Evolutionary conservation across 2,329 filamentous ascomycete genomes (phyloP).

Genomic region (Cladosporium sp.): DNA sequence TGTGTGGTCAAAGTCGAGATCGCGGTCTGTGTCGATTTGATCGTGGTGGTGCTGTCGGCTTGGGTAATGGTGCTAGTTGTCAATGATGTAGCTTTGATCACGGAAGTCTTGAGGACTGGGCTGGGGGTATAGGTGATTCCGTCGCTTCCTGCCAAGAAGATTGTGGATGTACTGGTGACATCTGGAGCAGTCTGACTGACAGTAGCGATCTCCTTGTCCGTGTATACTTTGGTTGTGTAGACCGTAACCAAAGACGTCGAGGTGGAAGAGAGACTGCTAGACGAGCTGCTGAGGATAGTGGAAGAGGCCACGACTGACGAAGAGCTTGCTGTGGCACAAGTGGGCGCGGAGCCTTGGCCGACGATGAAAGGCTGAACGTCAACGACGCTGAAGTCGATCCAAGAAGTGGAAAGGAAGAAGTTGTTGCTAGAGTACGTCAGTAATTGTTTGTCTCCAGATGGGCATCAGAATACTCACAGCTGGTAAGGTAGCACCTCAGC

Average conservation of each 20-base stretch:
- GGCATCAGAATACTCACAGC: conserved; percentile 26
- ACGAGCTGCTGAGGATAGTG: conserved; percentile 1
- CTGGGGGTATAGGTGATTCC: conserved; percentile 40
- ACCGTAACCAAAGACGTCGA: conserved; percentile 29
- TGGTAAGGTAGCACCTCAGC: conserved; percentile 43
- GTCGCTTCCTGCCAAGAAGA: conserved; percentile 35
- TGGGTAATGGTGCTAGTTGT: conserved; percentile 24
- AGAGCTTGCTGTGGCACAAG: conserved; percentile 5
- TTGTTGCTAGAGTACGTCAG: conserved; percentile 26
- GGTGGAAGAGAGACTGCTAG: conserved; percentile 5
- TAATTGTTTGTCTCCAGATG: neutral
- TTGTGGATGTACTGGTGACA: conserved; percentile 28
- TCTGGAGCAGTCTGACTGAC: conserved; percentile 35
- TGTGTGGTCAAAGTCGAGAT: conserved; percentile 20
- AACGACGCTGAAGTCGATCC: conserved; percentile 47
- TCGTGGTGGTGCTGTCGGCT: conserved; percentile 22
- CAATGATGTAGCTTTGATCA: conserved; percentile 30
- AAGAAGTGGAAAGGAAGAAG: conserved; percentile 45
- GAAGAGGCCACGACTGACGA: conserved; percentile 16
- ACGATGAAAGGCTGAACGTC: conserved; percentile 43
- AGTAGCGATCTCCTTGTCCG: conserved; percentile 32
- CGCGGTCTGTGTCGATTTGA: conserved; percentile 21
- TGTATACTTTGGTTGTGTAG: conserved; percentile 34
- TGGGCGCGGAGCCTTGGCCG: conserved; percentile 36
- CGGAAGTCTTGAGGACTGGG: conserved; percentile 30